phyloP scores from a whole-genome alignment of 306 rosid genomes.

The Hippophae rhamnoides region DNA sequence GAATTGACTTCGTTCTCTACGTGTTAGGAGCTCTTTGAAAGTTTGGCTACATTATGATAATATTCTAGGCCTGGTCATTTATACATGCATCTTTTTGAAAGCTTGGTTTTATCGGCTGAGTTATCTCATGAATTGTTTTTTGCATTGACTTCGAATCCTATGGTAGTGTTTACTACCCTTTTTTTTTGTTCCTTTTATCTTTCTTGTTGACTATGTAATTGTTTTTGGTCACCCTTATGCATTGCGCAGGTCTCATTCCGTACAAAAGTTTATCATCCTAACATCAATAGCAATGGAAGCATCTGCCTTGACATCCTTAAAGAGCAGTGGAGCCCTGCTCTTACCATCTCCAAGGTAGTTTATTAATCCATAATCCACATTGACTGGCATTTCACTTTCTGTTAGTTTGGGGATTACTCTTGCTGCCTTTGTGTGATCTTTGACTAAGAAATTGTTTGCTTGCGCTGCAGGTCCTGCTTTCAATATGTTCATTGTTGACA shows the following conservation, averaged over 20 bases:
- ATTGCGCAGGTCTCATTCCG: slow-evolving; percentile 43
- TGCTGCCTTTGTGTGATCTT: neutral
- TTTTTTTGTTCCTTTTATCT: too few relatives aligned
- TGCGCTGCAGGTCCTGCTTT: slow-evolving; percentile 42
- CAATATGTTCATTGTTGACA: slow-evolving; percentile 54
- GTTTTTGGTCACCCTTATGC: neutral
- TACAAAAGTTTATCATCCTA: slow-evolving; percentile 46
- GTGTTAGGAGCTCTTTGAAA: too few relatives aligned
- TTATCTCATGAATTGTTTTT: too few relatives aligned
- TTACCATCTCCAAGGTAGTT: slow-evolving; percentile 41
- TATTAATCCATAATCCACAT: neutral
- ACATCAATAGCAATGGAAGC: slow-evolving; percentile 47
- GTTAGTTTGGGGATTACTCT: neutral
- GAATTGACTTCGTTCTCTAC: neutral
- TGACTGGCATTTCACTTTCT: too few relatives aligned
- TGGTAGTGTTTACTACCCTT: too few relatives aligned
- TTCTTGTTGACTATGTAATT: too few relatives aligned
- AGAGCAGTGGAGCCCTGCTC: slow-evolving; percentile 56
- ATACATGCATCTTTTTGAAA: too few relatives aligned
- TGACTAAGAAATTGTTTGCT: neutral
- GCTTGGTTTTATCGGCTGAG: too few relatives aligned
- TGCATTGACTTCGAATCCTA: too few relatives aligned
- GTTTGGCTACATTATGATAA: too few relatives aligned
- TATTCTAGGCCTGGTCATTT: too few relatives aligned
- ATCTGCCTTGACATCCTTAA: slow-evolving; percentile 52